A percentile compares a stretch with the other conserved stretches of the same genome.
These are phyloP conservation scores for Fusarium equiseti DNA, from an alignment of 2,329 filamentous ascomycete genomes.

Conservation along the genomic window DNA sequence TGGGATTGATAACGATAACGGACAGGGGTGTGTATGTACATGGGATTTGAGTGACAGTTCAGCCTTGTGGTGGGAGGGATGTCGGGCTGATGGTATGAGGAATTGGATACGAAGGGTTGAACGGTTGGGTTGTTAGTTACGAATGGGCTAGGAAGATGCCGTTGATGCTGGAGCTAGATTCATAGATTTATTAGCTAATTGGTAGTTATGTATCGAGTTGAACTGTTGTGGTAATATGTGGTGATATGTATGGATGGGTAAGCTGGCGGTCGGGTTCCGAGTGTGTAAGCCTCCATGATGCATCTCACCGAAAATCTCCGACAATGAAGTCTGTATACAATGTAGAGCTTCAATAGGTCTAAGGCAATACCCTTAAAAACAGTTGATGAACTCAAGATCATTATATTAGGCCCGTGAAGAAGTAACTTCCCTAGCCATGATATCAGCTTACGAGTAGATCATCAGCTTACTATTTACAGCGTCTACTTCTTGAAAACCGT, in stretches of 20 bases:
- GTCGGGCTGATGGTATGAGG: constrained; percentile 4
- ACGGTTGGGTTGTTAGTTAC: background rate
- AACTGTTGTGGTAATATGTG: background rate
- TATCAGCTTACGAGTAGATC: background rate
- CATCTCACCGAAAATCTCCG: background rate
- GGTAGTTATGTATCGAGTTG: background rate
- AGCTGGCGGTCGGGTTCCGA: constrained; percentile 35
- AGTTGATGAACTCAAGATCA: background rate
- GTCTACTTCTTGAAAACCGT: background rate
- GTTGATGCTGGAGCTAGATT: background rate
- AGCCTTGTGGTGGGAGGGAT: constrained; percentile 23
- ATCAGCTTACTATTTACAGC: background rate
- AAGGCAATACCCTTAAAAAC: background rate
- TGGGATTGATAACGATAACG: constrained; percentile 17
- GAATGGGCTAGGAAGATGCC: background rate
- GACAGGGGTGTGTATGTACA: constrained; percentile 24
- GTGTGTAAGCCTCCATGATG: constrained; percentile 14
- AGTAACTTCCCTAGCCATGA: background rate
- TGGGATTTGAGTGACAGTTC: background rate
- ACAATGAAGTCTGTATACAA: background rate
- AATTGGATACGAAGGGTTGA: background rate
- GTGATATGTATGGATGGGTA: background rate
- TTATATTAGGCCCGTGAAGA: background rate
- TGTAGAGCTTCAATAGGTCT: background rate
- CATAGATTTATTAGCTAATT: background rate